These are phyloP conservation scores for Lenzites betulinus DNA, from an alignment of 768 basidiomycete genomes.

Conservation along the genomic window DNA sequence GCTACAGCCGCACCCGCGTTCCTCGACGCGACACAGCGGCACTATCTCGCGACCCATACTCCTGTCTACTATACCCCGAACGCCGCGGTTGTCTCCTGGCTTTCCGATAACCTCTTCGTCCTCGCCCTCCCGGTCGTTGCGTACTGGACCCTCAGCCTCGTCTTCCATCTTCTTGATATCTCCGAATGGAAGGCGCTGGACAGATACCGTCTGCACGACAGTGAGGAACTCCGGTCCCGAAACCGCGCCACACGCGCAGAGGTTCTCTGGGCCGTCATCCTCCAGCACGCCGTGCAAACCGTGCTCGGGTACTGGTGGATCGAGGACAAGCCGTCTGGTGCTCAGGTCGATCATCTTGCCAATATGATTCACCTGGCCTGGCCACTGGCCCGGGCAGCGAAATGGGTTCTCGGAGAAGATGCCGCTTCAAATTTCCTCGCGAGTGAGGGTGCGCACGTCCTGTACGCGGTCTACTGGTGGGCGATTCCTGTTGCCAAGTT, in stretches of 20 bases:
- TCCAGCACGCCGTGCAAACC: slow-evolving; percentile 90
- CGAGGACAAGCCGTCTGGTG: slow-evolving; percentile 37
- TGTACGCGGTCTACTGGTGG: slow-evolving; percentile 91
- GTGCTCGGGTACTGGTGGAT: slow-evolving; percentile 70
- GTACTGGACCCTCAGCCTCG: slow-evolving; percentile 81
- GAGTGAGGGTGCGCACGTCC: slow-evolving; percentile 40
- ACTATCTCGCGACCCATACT: slow-evolving; percentile 23
- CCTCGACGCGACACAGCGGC: slow-evolving; percentile 24
- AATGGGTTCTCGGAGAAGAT: slow-evolving; percentile 44
- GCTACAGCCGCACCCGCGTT: slow-evolving; percentile 17
- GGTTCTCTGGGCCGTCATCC: slow-evolving; percentile 78
- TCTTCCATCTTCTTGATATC: slow-evolving; percentile 85
- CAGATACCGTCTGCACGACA: slow-evolving; percentile 86
- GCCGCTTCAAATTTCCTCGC: slow-evolving; percentile 40
- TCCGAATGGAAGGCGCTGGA: slow-evolving; percentile 77
- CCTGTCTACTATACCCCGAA: slow-evolving; percentile 31
- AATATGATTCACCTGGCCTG: slow-evolving; percentile 43
- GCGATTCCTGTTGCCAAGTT: slow-evolving; percentile 75
- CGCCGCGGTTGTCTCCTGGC: slow-evolving; percentile 18
- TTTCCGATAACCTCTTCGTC: slow-evolving; percentile 74
- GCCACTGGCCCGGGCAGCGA: slow-evolving; percentile 40
- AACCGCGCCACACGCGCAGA: slow-evolving; percentile 73
- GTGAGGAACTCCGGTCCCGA: slow-evolving; percentile 68
- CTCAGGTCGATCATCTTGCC: slow-evolving; percentile 39
- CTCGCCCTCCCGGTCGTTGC: slow-evolving; percentile 73